Percentiles rank a stretch among this genome's conserved stretches.
Conservation (phyloP, 2,329 filamentous ascomycete species). For the Chaetomiaceae sp. region DNA sequence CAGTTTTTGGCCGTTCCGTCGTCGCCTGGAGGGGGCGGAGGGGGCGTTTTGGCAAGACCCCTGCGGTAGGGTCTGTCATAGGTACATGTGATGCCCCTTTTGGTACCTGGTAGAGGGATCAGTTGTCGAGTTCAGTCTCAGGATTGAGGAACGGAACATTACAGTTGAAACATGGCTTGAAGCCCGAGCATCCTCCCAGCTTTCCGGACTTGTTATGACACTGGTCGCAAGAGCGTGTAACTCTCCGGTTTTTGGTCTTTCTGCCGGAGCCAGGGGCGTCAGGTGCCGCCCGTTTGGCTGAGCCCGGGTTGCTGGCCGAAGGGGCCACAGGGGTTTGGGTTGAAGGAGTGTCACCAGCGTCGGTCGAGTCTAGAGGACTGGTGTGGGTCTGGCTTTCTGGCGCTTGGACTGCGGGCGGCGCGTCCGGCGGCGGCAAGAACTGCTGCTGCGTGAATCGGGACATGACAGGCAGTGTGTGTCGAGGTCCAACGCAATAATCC, state of each 20-base stretch:
- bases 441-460: background rate
- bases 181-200: slow-evolving; percentile 18
- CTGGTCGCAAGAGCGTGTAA: slow-evolving; percentile 21
- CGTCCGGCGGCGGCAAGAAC: background rate
- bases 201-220: slow-evolving; percentile 13
- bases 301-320: background rate
- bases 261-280: background rate
- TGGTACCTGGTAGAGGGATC: slow-evolving; percentile 8
- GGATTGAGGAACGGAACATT: background rate
- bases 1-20: slow-evolving; percentile 7
- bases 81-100: slow-evolving; percentile 13
- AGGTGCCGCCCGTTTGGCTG: background rate
- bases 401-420: background rate
- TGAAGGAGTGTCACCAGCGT: too few relatives aligned
- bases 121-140: background rate
- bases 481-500: too few relatives aligned
- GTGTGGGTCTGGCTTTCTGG: too few relatives aligned
- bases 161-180: slow-evolving; percentile 21
- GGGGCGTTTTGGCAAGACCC: slow-evolving; percentile 13
- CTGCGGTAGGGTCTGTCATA: slow-evolving; percentile 17
- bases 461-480: background rate
- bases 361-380: too few relatives aligned
- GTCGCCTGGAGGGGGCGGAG: slow-evolving; percentile 15
- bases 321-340: background rate
- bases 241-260: slow-evolving; percentile 9